Base-by-base conservation (phyloP, 176 grass and related monocot genomes). In the Rhynchospora pubera region DNA sequence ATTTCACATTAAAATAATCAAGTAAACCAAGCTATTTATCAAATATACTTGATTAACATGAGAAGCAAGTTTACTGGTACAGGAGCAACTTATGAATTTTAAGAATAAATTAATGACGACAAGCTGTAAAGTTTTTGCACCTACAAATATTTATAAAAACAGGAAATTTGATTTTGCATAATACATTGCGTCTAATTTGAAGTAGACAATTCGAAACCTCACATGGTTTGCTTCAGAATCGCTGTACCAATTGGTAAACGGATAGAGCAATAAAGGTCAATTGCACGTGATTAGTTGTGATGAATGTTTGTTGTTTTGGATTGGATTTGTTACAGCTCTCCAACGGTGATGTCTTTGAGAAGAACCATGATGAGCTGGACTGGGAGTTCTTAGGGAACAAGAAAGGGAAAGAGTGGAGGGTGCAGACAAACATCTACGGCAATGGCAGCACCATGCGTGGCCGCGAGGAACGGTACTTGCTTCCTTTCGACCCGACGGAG, bases 351-450 rank as follows among this genome's bases (percentile, higher is more conserved):
- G 83, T 79, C 14, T 87, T 82, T n/a, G 89, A 90, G 85, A 87
- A 87, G 82, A 72, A 82, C 34, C 89, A 90, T 26, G 89, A 90
- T 60, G 89, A 90, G 66, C 66, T 90, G 59, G 89, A 90, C 44
- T 90, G 86, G 22, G 89, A 90, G 82, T 90, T 90, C 85, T 76
- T 90, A 34, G 85, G 89, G n/a, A 87, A 90, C 82, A 83, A 84
- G 32, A 87, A 73, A 75, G 89, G 89, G 42, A 87, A 73, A 63
- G 82, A 87, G 6, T 90, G 89, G 89, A 82, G 89, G n/a, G 77
- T 90, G 67, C 89, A 90, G 55, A 90, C 89, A 42, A 90, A 90
- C 7, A 72, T 90, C 7, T 90, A 90, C 6, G 89, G 89, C 13
- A 90, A 90, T n/a, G 89, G 89, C 62, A 90, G 89, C 85, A 90